Base-by-base conservation (phyloP, 768 basidiomycete genomes). In the Leccinum longicurvipes region DNA sequence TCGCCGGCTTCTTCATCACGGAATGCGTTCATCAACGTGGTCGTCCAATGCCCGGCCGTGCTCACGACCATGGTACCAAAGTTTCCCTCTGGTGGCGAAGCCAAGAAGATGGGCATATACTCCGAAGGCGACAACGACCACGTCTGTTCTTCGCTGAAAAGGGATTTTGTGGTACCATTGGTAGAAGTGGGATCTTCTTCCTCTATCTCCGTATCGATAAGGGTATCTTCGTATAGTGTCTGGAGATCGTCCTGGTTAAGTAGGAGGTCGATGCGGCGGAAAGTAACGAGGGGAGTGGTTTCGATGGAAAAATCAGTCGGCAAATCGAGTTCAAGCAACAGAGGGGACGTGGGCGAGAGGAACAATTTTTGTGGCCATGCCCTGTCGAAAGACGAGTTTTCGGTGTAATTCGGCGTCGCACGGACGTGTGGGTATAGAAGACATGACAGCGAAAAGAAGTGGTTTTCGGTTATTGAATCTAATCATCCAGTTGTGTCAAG, bases 401-500 rank as follows among this genome's bases (percentile, higher is more conserved):
- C 73, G 39, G 74, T 78, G 59, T 86, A 87, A 59, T 82, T 77
- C 1, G 86, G 86, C 3, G 81, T 84, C 1, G 85, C 86, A 32
- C 76, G 76, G 34, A 87, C 85, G 63, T 87, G 84, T 0, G 86
- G 85, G 67, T 81, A 82, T 3, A 88, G 75, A 41, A 80, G 61
- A 63, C 86, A 88, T 0, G 85, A 87, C 1, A 87, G 65, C 6
- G 86, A 87, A 67, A 87, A 88, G 74, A 88, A 88, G 66, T 88
- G 85, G 59, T 82, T 83, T 64, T 89, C 86, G 2, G 83, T 82
- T 17, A 87, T 82, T 0, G 85, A 87, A 63, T 89, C 86, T 83
- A 58, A 56, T 25, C 52, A 21, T 4, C 12, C 11, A 31, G 42
- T 9, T 21, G 12, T 3, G 36, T 63, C 47, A 63, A 19, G 39